Percentiles rank a stretch among this genome's conserved stretches.
Conservation (phyloP, 768 basidiomycete genomes). For the Trametes punicea region DNA sequence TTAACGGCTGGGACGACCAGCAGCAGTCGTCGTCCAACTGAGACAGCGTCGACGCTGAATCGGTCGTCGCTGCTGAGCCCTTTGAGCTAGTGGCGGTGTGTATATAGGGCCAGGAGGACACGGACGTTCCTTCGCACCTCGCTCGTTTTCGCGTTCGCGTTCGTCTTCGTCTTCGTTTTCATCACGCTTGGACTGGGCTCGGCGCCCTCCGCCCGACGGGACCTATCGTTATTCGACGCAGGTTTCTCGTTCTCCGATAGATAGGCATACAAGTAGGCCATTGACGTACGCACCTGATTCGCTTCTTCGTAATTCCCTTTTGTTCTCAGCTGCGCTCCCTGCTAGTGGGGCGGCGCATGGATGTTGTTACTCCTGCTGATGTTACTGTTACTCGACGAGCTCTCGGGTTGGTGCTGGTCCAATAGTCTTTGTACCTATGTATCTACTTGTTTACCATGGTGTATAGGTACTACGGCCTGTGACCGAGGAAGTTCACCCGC, state of each 20-base stretch:
- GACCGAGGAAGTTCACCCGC: slow-evolving; percentile 16
- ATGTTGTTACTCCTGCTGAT: background rate
- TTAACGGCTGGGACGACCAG: slow-evolving; percentile 41
- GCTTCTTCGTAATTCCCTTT: slow-evolving; percentile 4
- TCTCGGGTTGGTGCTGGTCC: slow-evolving; percentile 6
- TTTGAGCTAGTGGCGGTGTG: background rate
- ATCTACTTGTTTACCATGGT: background rate
- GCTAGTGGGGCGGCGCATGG: background rate
- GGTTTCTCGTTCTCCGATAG: slow-evolving; percentile 5
- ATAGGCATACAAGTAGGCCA: slow-evolving; percentile 1
- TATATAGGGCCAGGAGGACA: background rate
- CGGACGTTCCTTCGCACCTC: slow-evolving; percentile 6
- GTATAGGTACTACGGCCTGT: slow-evolving; percentile 7
- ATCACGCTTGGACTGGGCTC: background rate
- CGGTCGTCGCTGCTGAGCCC: background rate
- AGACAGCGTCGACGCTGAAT: background rate
- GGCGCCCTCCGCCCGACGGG: slow-evolving; percentile 5
- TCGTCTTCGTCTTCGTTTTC: no score
- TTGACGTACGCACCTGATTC: background rate
- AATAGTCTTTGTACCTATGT: slow-evolving; percentile 2
- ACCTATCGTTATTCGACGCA: slow-evolving; percentile 1
- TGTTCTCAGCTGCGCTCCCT: background rate
- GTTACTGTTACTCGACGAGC: slow-evolving; percentile 8
- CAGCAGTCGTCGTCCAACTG: background rate
- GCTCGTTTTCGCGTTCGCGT: background rate